Conservation (phyloP, 225 moss, liverwort and hornwort species). For the Physcomitrellopsis africana region DNA sequence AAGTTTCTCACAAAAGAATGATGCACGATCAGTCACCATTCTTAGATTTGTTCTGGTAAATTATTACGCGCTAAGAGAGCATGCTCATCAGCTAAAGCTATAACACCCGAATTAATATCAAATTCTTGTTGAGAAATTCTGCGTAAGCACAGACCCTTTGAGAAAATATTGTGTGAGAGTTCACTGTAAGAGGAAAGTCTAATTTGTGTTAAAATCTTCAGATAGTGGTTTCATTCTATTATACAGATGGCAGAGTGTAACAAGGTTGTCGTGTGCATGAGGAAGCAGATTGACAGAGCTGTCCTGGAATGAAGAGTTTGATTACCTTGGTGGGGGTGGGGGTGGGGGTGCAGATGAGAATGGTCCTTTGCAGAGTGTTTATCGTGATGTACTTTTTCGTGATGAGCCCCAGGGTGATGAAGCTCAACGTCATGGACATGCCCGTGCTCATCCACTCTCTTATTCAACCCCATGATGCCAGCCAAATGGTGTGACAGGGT, state of each 20-base stretch:
- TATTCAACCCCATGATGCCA: slow-evolving; percentile 19
- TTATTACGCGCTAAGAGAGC: no score
- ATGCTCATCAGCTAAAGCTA: no score
- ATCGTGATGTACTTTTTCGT: background rate
- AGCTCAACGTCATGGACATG: slow-evolving; percentile 15
- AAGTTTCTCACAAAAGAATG: background rate
- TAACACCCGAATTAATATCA: no score
- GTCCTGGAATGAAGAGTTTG: background rate
- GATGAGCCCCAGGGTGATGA: slow-evolving; percentile 5
- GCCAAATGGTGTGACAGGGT: slow-evolving; percentile 8
- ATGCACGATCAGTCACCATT: background rate
- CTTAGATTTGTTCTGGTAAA: no score
- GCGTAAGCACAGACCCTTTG: no score
- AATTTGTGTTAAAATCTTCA: no score
- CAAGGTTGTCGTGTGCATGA: background rate
- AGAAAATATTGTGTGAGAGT: no score
- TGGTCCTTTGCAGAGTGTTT: background rate
- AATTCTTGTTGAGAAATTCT: no score
- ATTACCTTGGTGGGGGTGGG: slow-evolving; percentile 28
- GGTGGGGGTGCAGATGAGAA: slow-evolving; percentile 13
- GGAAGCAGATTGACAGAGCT: background rate
- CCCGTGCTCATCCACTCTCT: slow-evolving; percentile 16
- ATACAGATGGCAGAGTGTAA: no score
- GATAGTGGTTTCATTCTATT: no score
- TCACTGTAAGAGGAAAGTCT: no score